phyloP scores from a whole-genome alignment of 2,329 filamentous ascomycete genomes.

The Ceratocystis colombiana region DNA sequence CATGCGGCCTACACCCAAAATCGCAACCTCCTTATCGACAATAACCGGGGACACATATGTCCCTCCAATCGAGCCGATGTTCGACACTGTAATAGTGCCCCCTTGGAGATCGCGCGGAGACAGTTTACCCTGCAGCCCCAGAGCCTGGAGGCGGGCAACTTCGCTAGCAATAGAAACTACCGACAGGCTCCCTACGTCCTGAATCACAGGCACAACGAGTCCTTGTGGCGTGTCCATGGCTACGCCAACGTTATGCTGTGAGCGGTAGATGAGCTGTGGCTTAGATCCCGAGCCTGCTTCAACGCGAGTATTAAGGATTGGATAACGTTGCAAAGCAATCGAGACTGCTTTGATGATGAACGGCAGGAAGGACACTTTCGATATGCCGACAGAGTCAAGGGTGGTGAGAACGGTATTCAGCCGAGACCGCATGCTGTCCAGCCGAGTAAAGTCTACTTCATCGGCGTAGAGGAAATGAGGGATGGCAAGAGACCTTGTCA shows the following conservation, averaged over 20 bases:
- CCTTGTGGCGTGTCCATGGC: conserved; percentile 89
- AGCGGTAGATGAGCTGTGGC: conserved; percentile 66
- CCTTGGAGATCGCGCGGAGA: conserved; percentile 64
- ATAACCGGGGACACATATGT: conserved; percentile 87
- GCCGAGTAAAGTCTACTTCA: conserved; percentile 68
- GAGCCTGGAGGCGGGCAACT: conserved; percentile 59
- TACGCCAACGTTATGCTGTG: conserved; percentile 86
- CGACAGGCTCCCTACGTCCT: conserved; percentile 66
- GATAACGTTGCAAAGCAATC: conserved; percentile 68
- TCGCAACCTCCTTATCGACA: conserved; percentile 81
- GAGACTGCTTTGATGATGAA: conserved; percentile 96
- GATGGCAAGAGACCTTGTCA: conserved; percentile 84
- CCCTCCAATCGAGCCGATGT: conserved; percentile 90
- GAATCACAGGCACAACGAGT: conserved; percentile 83
- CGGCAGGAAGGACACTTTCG: conserved; percentile 76
- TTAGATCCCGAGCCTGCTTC: conserved; percentile 51
- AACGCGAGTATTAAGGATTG: conserved; percentile 77
- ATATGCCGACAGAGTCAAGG: conserved; percentile 38
- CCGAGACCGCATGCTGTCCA: conserved; percentile 61
- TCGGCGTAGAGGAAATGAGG: conserved; percentile 95
- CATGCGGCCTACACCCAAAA: conserved; percentile 76
- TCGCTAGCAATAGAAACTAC: conserved; percentile 70
- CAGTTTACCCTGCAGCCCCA: conserved; percentile 67
- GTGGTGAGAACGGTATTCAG: conserved; percentile 56
- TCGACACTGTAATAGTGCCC: conserved; percentile 90